Evolutionary conservation across 768 basidiomycete genomes (phyloP), one percentile per base, ranked within the genome.

Genomic region (Lactifluus subvellereus): DNA sequence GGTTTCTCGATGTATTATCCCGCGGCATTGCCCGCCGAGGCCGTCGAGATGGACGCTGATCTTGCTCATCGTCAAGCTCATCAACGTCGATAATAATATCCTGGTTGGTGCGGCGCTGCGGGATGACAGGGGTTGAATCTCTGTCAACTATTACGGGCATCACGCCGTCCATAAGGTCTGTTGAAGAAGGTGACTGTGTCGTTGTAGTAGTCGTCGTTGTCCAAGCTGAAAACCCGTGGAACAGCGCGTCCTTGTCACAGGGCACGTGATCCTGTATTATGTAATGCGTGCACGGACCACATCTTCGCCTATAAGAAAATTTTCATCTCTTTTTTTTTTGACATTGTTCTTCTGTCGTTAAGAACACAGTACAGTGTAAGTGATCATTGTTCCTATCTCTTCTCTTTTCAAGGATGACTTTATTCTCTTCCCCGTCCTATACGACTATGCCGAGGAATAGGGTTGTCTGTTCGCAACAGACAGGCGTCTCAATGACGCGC

Each of bases 381-480:
- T 47, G 1, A n/a, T 30, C 14, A 3, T 18, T 35, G 10, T 30
- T 42, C 13, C 3, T 20, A 20, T 57, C 33, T 62, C 22, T 9
- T 32, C 35, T 32, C 33, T 32, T 18, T 58, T 54, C 32, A 52
- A 43, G 54, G 86, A 88, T 88, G 87, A 86, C 82, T 79, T 80
- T 79, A 82, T 89, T 89, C 88, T 89, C 87, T 90, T 89, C 88
- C 88, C 88, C 88, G 87, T 86, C 88, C 76, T 89, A 89, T 72
- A 86, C 88, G 88, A 89, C 89, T 82, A 85, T 90, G 89, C 79
- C 84, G 88, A 89, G 87, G 73, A 78, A 82, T 74, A 89, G 87
- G 87, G 86, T 71, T 72, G 84, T 86, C 79, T 81, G 84, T 88
- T 87, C 84, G 84, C 85, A 85, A 85, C 85, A 78, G 78, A 85